A percentile compares a stretch with the other conserved stretches of the same genome.
Conservation (phyloP, 2,329 filamentous ascomycete species). For the Xylariaceae sp. region DNA sequence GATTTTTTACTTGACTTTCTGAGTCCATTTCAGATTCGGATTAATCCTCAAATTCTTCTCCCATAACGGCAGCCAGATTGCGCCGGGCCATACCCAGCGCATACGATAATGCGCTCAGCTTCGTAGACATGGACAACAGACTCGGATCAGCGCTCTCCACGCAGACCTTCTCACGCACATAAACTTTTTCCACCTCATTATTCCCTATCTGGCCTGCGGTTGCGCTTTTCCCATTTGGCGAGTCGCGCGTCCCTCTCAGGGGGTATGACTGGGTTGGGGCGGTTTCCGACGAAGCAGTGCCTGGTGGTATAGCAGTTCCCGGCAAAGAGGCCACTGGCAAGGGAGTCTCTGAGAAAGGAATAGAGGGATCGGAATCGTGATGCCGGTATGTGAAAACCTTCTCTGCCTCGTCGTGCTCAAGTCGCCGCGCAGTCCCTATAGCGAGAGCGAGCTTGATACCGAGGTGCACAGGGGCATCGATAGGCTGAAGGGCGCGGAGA, state of each 20-base stretch:
- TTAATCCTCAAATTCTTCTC: constrained; percentile 42
- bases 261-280: constrained; percentile 9
- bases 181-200: constrained; percentile 54
- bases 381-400: constrained; percentile 61
- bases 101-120: constrained; percentile 72
- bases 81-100: constrained; percentile 63
- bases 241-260: constrained; percentile 11
- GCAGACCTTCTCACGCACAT: constrained; percentile 81
- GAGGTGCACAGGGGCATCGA: constrained; percentile 54
- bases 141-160: constrained; percentile 88
- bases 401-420: constrained; percentile 76
- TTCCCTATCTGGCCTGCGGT: constrained; percentile 4
- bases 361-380: constrained; percentile 19
- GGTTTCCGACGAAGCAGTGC: neutral
- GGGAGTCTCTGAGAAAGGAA: constrained; percentile 8
- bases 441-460: constrained; percentile 65
- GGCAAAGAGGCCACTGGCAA: too few relatives aligned
- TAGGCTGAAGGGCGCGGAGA: constrained; percentile 65
- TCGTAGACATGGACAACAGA: constrained; percentile 75
- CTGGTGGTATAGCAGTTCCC: too few relatives aligned
- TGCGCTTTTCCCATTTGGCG: constrained; percentile 9
- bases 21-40: too few relatives aligned
- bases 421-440: constrained; percentile 57
- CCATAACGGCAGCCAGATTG: constrained; percentile 76
- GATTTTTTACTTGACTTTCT: too few relatives aligned